Evolutionary conservation across 1,284 basidiomycete genomes (phyloP), one percentile per base, ranked within the genome.

Genomic region (Heliocybe sulcata): DNA sequence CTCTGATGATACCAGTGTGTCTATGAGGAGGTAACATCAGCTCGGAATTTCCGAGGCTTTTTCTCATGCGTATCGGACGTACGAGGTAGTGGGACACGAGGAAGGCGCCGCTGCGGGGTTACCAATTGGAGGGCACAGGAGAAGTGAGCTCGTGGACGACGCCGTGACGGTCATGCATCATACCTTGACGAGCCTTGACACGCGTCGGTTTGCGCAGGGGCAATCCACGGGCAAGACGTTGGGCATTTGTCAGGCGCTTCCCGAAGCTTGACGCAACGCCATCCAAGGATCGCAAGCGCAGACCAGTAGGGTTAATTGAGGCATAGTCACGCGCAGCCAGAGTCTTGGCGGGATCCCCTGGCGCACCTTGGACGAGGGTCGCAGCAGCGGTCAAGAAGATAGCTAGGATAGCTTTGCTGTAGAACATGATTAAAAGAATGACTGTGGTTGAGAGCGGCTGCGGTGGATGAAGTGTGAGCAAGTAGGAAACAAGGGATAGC

Each of bases 141-240:
- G 29, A 12, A 31, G 29, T 31, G 29, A 31, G 29, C 29, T 4
- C 12, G 4, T 31, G 29, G 4, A 6, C 29, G 4, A 31, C 29
- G 29, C 4, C 29, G 12, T 6, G 29, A 12, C 6, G 12, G 29
- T 6, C 6, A 12, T 12, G 29, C 29, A 31, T 6, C 29, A 31
- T 31, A 12, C 29, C 29, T 6, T 6, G 6, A 31, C 29, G 29
- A 6, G 29, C 6, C 12, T 31, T 31, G 29, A 31, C 29, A 27
- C 53, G 54, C 47, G 6, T 49, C 1, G 64, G 64, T 51, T 57
- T 56, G 57, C 62, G 62, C 2, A 58, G 63, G 16, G 63, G 56
- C 45, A 66, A 57, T 10, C 65, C 63, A 29, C 63, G 58, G 16
- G 60, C 59, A 27, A 66, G 52, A 27, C 63, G 59, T 50, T 65